Conservation (phyloP, 2,329 filamentous ascomycete species). For the Xylariaceae sp. region DNA sequence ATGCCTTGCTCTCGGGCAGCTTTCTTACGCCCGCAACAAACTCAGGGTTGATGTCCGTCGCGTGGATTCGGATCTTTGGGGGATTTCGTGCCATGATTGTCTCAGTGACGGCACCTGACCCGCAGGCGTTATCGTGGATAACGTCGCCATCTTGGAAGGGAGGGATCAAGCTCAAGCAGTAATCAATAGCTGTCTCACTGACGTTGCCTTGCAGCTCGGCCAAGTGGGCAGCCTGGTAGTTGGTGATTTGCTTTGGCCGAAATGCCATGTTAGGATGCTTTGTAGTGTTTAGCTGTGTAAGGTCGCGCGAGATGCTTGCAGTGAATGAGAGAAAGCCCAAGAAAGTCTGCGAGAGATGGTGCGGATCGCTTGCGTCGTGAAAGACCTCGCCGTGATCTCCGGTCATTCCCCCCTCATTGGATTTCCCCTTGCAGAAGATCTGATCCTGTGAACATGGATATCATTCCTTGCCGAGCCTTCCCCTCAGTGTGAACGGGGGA, state of each 20-base stretch:
- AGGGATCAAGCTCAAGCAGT: conserved; percentile 2
- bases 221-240: conserved; percentile 12
- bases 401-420: too few relatives aligned
- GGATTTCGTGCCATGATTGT: conserved; percentile 4
- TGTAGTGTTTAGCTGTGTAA: too few relatives aligned
- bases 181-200: conserved; percentile 7
- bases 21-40: neutral
- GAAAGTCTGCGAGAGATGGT: too few relatives aligned
- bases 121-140: conserved; percentile 14
- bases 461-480: too few relatives aligned
- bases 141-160: conserved; percentile 3
- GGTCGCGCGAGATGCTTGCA: too few relatives aligned
- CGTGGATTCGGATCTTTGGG: conserved; percentile 9
- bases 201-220: conserved; percentile 13
- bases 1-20: neutral
- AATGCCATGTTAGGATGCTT: conserved; percentile 6
- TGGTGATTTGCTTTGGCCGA: conserved; percentile 11
- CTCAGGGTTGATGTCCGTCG: conserved; percentile 1
- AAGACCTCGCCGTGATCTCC: too few relatives aligned
- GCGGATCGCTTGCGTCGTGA: too few relatives aligned
- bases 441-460: too few relatives aligned
- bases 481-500: too few relatives aligned
- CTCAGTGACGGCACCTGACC: conserved; percentile 9
- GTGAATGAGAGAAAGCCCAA: too few relatives aligned
- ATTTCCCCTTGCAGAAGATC: too few relatives aligned